Conservation (phyloP, 163 green algal genomes). For the Chlorella variabilis region DNA sequence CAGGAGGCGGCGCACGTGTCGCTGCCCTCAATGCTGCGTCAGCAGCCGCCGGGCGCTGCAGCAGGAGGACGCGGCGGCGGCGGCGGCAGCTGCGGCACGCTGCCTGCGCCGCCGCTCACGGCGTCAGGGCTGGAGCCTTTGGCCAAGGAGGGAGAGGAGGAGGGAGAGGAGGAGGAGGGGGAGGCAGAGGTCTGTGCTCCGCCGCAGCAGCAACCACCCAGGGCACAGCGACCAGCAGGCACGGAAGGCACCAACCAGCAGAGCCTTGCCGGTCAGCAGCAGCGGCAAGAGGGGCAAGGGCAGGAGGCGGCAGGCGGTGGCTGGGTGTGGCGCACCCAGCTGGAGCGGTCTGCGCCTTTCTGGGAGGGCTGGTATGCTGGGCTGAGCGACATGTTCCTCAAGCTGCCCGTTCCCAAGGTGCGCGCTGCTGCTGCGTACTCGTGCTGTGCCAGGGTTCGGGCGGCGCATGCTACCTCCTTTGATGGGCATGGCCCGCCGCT, state of each 20-base stretch:
- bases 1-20: conserved; percentile 79
- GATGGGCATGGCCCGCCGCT: no score
- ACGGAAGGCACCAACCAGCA: neutral
- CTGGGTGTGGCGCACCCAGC: conserved; percentile 79
- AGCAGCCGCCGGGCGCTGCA: neutral
- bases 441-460: no score
- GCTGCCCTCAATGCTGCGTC: conserved; percentile 74
- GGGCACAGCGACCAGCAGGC: neutral
- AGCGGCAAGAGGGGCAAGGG: conserved; percentile 17
- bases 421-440: no score
- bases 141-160: neutral
- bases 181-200: neutral
- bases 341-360: conserved; percentile 70
- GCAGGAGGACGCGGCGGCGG: neutral
- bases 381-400: conserved; percentile 82
- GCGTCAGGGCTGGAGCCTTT: neutral
- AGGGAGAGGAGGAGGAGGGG: neutral
- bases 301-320: neutral
- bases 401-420: conserved; percentile 68
- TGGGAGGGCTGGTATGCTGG: conserved; percentile 92
- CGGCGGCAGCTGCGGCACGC: neutral
- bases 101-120: neutral
- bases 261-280: neutral
- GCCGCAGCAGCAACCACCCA: no score
- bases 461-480: no score